A percentile compares a stretch with the other conserved stretches of the same genome.
These are phyloP conservation scores for Pseudogymnoascus sp. DNA, from an alignment of 2,329 filamentous ascomycete genomes.

Conservation along the genomic window DNA sequence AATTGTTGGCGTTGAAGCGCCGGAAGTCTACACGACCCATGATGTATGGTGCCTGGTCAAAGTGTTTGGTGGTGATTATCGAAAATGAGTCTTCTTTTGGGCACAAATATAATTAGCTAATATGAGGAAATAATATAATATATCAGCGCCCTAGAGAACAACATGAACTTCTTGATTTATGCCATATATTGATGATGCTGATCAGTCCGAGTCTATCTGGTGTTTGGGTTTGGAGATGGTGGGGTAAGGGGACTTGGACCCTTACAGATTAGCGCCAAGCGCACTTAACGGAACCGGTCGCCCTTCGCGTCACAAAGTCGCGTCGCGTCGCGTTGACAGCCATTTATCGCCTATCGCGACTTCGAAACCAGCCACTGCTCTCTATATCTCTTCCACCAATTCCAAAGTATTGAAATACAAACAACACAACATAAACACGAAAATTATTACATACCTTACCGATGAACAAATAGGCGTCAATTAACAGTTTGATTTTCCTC, in stretches of 20 bases:
- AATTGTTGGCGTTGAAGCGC: constrained; percentile 39
- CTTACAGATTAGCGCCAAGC: constrained; percentile 3
- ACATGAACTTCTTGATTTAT: neutral
- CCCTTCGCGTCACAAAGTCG: constrained; percentile 4
- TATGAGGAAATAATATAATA: neutral
- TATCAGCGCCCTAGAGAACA: neutral
- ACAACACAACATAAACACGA: neutral
- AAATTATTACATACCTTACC: constrained; percentile 4
- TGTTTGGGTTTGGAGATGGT: neutral
- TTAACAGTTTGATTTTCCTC: neutral
- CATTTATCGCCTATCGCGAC: constrained; percentile 3
- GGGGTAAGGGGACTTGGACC: constrained; percentile 1
- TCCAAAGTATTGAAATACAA: neutral
- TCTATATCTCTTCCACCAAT: constrained; percentile 3
- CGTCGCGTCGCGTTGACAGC: neutral
- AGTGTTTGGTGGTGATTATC: neutral
- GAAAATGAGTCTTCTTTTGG: neutral
- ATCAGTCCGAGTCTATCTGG: neutral
- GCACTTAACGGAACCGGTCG: constrained; percentile 5
- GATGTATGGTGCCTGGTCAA: neutral
- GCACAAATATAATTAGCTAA: neutral
- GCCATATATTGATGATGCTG: neutral
- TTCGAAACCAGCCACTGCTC: neutral
- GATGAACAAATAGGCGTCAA: neutral
- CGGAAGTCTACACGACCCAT: constrained; percentile 22